A percentile compares a stretch with the other conserved stretches of the same genome.
Evolutionary conservation across 805 yeast species (phyloP).

Genomic region (Suhomyces canberraensis): DNA sequence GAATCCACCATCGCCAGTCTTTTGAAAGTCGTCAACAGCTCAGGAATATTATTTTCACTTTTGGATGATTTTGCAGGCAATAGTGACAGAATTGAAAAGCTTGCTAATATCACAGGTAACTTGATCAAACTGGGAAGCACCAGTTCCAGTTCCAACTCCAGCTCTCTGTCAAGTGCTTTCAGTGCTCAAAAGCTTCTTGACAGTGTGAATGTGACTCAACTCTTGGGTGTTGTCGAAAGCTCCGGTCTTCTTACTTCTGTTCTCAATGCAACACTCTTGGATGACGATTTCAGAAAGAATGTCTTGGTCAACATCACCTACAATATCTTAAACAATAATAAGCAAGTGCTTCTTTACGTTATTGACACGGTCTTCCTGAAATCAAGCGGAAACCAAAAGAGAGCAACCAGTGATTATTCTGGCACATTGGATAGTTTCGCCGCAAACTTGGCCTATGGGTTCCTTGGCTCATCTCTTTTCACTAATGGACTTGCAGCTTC

Average conservation of each 20-base stretch:
- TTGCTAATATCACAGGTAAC: conserved; percentile 32
- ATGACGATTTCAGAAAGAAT: conserved; percentile 26
- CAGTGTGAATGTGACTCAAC: conserved; percentile 18
- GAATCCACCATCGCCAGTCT: conserved; percentile 19
- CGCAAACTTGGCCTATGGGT: conserved; percentile 24
- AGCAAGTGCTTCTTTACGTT: conserved; percentile 18
- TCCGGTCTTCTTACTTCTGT: conserved; percentile 35
- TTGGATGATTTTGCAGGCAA: conserved; percentile 34
- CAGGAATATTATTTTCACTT: conserved; percentile 33
- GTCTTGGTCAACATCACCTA: conserved; percentile 29
- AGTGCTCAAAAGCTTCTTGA: not conserved
- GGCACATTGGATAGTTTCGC: conserved; percentile 26
- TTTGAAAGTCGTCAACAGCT: conserved; percentile 24
- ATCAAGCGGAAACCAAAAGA: conserved; percentile 6
- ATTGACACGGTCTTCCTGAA: conserved; percentile 7
- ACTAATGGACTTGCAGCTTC: conserved; percentile 22
- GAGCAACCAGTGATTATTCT: conserved; percentile 9
- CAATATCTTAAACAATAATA: conserved; percentile 30
- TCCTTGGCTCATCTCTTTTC: conserved; percentile 28
- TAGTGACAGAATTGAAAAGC: conserved; percentile 22
- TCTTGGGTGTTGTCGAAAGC: conserved; percentile 21
- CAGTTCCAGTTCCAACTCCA: conserved; percentile 1
- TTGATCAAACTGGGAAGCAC: conserved; percentile 9
- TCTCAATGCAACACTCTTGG: conserved; percentile 38
- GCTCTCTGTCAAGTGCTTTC: not conserved